Conservation (phyloP, 208 protist genomes). For the Leishmania mexicana region DNA sequence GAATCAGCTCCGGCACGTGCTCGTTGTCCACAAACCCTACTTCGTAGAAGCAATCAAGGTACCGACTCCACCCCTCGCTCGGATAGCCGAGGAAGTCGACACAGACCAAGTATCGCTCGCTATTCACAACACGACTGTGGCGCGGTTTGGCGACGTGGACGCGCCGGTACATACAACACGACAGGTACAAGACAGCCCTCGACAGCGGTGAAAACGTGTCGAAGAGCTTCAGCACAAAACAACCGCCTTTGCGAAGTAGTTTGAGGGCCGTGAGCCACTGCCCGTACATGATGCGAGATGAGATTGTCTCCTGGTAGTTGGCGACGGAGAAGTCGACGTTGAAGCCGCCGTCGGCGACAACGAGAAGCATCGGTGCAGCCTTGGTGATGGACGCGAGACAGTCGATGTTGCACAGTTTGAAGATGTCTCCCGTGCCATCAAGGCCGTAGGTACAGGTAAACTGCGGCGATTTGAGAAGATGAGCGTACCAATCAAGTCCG, state of each 20-base stretch:
- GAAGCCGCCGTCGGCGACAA: constrained; percentile 94
- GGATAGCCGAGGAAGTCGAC: constrained; percentile 46
- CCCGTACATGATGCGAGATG: constrained; percentile 81
- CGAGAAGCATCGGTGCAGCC: constrained; percentile 49
- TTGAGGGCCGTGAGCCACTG: constrained; percentile 86
- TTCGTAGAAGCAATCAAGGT: constrained; percentile 62
- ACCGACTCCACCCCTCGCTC: constrained; percentile 45
- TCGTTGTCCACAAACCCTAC: constrained; percentile 70
- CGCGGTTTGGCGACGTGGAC: constrained; percentile 92
- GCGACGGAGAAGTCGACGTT: constrained; percentile 62
- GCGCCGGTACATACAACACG: constrained; percentile 79
- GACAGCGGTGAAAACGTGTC: constrained; percentile 89
- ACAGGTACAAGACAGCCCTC: constrained; percentile 76
- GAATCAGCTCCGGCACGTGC: constrained; percentile 60
- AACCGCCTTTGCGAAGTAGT: constrained; percentile 63
- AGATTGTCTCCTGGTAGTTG: constrained; percentile 92
- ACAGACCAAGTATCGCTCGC: constrained; percentile 90
- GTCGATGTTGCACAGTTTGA: constrained; percentile 79
- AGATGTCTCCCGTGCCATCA: constrained; percentile 87
- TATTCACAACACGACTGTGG: constrained; percentile 91
- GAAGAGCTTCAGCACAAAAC: constrained; percentile 91
- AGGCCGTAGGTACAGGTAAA: constrained; percentile 84
- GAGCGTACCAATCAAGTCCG: constrained; percentile 84
- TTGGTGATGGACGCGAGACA: constrained; percentile 56
- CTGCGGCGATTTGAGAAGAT: constrained; percentile 38